Conservation (phyloP, 176 grass and related monocot genomes). For the Cymbopogon citratus region DNA sequence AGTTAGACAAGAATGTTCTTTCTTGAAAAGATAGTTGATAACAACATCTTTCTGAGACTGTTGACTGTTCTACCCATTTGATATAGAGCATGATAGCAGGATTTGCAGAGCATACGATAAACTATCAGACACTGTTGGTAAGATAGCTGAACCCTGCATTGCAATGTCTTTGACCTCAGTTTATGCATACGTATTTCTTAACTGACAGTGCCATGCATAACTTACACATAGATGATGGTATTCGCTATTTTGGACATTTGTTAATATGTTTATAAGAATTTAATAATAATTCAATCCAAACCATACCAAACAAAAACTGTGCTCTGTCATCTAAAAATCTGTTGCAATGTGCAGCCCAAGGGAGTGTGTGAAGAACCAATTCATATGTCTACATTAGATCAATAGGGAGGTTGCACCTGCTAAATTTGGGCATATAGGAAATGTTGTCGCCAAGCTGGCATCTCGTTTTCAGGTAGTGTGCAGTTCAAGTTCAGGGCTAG, state of each 20-base stretch:
- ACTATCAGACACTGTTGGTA: slow-evolving; percentile 7
- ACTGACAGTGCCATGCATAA: neutral
- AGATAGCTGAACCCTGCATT: neutral
- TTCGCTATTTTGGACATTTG: neutral
- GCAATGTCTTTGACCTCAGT: neutral
- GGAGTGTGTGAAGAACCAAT: neutral
- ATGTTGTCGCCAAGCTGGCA: neutral
- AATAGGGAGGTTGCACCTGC: neutral
- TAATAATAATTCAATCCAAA: neutral
- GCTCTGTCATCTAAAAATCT: neutral
- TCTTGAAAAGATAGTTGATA: neutral
- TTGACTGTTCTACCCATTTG: neutral
- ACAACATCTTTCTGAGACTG: neutral
- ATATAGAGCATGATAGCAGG: neutral
- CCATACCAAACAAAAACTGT: neutral
- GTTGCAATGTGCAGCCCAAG: neutral
- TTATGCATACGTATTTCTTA: neutral
- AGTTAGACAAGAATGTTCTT: neutral
- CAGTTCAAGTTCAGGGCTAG: neutral
- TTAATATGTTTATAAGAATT: neutral
- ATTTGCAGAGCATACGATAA: neutral
- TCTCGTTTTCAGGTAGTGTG: neutral
- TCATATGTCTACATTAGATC: neutral
- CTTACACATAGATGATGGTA: neutral
- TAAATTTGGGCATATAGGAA: neutral